Conservation (phyloP, 306 rosid genomes). For the Trichosanthes cucumerina region DNA sequence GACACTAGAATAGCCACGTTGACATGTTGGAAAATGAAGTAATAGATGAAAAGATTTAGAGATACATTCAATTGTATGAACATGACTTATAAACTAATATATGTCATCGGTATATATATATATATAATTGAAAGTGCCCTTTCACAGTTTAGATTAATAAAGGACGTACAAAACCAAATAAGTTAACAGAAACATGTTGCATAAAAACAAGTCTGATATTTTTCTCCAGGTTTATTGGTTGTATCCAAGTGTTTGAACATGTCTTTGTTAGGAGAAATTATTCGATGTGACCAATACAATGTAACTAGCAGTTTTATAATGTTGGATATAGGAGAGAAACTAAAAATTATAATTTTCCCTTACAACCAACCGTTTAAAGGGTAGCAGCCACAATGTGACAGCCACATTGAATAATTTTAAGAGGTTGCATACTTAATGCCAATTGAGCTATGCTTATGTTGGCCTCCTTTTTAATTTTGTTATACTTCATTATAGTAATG, state of each 20-base stretch:
- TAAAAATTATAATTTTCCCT: no score
- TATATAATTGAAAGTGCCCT: not conserved
- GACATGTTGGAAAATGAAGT: not conserved
- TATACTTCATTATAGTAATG: not conserved
- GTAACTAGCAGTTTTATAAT: no score
- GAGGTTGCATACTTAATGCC: no score
- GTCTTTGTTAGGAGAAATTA: not conserved
- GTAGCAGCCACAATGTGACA: no score
- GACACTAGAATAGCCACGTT: not conserved
- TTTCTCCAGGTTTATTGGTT: not conserved
- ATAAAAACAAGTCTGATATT: not conserved
- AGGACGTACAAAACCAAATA: not conserved
- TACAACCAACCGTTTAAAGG: no score
- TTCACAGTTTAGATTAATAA: not conserved
- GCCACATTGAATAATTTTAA: no score
- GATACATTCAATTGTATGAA: not conserved
- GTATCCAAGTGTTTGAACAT: not conserved
- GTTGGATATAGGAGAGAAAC: no score
- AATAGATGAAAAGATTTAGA: not conserved
- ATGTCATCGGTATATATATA: not conserved
- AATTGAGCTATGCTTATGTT: no score
- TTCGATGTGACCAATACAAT: no score
- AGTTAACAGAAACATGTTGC: not conserved
- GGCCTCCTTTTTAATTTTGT: not conserved
- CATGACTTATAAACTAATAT: not conserved